Conservation (phyloP, 2,329 filamentous ascomycete genomes). For the Gaeumannomyces tritici region DNA sequence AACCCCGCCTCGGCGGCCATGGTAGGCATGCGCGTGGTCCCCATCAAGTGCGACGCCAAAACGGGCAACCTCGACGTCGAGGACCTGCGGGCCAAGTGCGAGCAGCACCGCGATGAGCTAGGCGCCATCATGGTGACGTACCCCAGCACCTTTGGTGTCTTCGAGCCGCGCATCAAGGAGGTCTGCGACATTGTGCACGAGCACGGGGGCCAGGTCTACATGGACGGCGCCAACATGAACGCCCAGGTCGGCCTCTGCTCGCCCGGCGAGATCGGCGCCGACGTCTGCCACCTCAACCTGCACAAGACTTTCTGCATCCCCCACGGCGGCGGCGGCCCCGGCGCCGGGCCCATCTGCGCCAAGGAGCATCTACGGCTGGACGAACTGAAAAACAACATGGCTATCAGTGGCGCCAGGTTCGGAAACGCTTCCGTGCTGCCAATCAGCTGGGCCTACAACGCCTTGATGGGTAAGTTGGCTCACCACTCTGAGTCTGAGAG, state of each 20-base stretch:
- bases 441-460: conserved; percentile 92
- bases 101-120: conserved; percentile 76
- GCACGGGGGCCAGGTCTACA: conserved; percentile 89
- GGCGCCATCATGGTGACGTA: conserved; percentile 97
- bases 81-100: conserved; percentile 80
- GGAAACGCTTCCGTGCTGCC: conserved; percentile 87
- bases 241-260: conserved; percentile 94
- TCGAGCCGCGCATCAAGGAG: conserved; percentile 80
- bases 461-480: conserved; percentile 65
- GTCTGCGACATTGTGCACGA: conserved; percentile 79
- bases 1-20: conserved; percentile 93
- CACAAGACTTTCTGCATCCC: conserved; percentile 99
- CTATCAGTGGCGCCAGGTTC: conserved; percentile 74
- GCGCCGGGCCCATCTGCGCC: conserved; percentile 88
- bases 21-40: conserved; percentile 89
- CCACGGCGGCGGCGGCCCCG: conserved; percentile 87
- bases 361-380: conserved; percentile 60
- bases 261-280: conserved; percentile 88
- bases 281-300: conserved; percentile 93
- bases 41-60: conserved; percentile 78
- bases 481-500: neutral
- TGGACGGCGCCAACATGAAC: conserved; percentile 99
- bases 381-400: conserved; percentile 17
- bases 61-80: conserved; percentile 84
- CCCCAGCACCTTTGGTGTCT: conserved; percentile 89